These are phyloP conservation scores for Tagetes erecta DNA, from an alignment of 129 eudicot genomes.

Conservation along the genomic window DNA sequence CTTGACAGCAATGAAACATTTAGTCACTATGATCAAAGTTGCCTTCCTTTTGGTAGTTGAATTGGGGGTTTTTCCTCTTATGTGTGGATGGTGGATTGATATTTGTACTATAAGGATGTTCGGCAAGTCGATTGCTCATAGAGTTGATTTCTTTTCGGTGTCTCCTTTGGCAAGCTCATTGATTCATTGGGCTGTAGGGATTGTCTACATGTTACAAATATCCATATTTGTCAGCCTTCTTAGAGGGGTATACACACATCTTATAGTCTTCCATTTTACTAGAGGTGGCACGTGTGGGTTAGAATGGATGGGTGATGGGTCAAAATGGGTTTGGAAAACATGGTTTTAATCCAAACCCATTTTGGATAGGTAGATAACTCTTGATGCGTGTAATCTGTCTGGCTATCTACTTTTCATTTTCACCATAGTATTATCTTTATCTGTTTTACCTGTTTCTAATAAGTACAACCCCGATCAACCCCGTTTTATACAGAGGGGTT, in stretches of 20 bases:
- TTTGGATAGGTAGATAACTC: not conserved
- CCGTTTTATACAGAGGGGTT: not conserved
- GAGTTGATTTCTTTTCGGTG: conserved; percentile 79
- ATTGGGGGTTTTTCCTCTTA: conserved; percentile 93
- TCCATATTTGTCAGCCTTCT: conserved; percentile 97
- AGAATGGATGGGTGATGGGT: not conserved
- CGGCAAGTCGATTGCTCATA: conserved; percentile 77
- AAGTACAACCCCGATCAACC: not conserved
- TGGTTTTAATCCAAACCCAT: not conserved
- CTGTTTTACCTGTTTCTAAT: conserved; percentile 9
- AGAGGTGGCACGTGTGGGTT: not conserved
- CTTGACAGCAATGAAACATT: conserved; percentile 80
- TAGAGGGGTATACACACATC: conserved; percentile 68
- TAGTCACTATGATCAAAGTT: conserved; percentile 90
- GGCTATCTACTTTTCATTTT: not conserved
- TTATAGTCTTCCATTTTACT: not conserved
- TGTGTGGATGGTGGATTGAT: conserved; percentile 99
- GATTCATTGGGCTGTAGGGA: conserved; percentile 96
- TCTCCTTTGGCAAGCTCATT: conserved; percentile 94
- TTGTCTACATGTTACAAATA: conserved; percentile 92
- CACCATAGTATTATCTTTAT: not conserved
- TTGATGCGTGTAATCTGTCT: not conserved
- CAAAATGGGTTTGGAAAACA: conserved; percentile 1
- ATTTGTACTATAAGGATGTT: conserved; percentile 89
- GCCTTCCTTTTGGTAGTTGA: conserved; percentile 94